A percentile compares a stretch with the other conserved stretches of the same genome.
phyloP scores from a whole-genome alignment of 306 rosid species.

The Quercus dentata region DNA sequence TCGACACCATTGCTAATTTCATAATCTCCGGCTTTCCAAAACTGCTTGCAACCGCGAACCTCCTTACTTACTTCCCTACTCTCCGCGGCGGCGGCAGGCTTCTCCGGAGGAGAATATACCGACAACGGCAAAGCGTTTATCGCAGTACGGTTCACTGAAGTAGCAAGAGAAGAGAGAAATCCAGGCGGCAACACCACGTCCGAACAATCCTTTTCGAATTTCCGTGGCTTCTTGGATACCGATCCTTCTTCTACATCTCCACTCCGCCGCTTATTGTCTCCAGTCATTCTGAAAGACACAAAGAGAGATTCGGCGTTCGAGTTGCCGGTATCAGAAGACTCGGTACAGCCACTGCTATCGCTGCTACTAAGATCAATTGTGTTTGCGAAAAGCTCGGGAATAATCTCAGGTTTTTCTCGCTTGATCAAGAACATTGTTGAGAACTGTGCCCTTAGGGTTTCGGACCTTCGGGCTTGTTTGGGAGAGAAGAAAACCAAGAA shows the following conservation, averaged over 20 bases:
- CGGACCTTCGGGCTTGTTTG: too few relatives aligned
- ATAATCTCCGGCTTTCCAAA: slow-evolving; percentile 14
- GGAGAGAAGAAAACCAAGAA: too few relatives aligned
- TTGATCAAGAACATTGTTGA: neutral
- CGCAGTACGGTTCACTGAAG: too few relatives aligned
- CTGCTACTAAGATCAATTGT: neutral
- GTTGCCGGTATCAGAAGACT: neutral
- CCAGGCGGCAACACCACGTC: neutral
- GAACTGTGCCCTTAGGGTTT: too few relatives aligned
- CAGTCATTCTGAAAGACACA: too few relatives aligned
- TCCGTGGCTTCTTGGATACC: too few relatives aligned
- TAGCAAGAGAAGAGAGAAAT: neutral
- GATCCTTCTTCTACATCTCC: too few relatives aligned
- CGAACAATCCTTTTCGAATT: neutral
- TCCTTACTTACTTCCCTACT: neutral
- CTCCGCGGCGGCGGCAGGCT: neutral
- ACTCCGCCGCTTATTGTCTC: too few relatives aligned
- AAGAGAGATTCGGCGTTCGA: neutral
- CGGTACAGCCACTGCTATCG: neutral
- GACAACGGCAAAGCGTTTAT: neutral
- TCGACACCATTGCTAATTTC: neutral
- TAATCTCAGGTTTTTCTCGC: neutral
- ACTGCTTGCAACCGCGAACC: neutral
- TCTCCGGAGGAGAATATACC: neutral
- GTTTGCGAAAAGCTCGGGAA: neutral